A percentile compares a stretch with the other conserved stretches of the same genome.
phyloP scores from a whole-genome alignment of 176 grass and related monocot genomes.

The Triticum urartu region DNA sequence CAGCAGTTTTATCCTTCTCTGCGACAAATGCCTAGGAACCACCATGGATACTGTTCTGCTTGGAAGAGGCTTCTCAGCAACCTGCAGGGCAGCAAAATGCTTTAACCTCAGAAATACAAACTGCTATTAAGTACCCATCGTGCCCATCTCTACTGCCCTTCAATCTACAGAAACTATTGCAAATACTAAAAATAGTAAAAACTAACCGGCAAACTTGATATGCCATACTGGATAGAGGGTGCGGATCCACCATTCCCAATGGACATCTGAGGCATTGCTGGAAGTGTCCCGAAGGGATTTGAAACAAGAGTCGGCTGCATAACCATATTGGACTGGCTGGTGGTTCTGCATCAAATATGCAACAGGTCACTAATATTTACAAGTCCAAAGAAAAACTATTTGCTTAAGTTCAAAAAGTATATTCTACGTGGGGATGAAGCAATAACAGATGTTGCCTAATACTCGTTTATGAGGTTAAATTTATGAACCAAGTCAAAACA shows the following conservation, averaged over 20 bases:
- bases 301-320: conserved; percentile 68
- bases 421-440: not conserved
- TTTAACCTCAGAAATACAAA: not conserved
- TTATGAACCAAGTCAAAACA: conserved; percentile 14
- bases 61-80: conserved; percentile 74
- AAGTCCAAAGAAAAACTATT: not conserved
- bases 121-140: not conserved
- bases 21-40: conserved; percentile 83
- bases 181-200: conserved; percentile 6
- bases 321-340: conserved; percentile 64
- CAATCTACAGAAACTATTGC: conserved; percentile 2
- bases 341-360: conserved; percentile 45
- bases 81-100: conserved; percentile 50
- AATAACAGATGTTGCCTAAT: not conserved
- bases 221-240: conserved; percentile 94
- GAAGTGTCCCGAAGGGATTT: conserved; percentile 89
- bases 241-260: conserved; percentile 80
- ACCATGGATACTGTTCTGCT: conserved; percentile 57
- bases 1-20: conserved; percentile 84
- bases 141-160: not conserved
- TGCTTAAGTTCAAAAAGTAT: not conserved
- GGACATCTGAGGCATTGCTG: conserved; percentile 93
- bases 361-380: conserved; percentile 23
- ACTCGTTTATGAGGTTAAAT: conserved; percentile 10
- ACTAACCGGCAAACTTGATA: conserved; percentile 90